Evolutionary conservation across 805 yeast genomes (phyloP).

Genomic region (Maudiozyma pseudohumilis): DNA sequence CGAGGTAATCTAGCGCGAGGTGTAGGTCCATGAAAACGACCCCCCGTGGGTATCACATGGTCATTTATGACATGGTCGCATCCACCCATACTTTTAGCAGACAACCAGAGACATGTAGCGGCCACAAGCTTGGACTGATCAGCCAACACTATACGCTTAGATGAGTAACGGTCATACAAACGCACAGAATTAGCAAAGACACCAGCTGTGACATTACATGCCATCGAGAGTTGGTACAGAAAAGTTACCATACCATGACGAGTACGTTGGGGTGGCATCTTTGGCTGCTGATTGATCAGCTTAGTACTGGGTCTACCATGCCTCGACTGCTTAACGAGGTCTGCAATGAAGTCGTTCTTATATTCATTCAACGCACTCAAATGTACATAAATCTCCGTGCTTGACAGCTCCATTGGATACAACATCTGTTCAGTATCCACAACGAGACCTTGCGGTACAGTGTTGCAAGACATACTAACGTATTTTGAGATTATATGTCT

Average conservation of each 20-base stretch:
- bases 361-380: slow-evolving; percentile 39
- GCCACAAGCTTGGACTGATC: slow-evolving; percentile 86
- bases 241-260: slow-evolving; percentile 73
- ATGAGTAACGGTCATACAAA: slow-evolving; percentile 83
- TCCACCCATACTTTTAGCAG: slow-evolving; percentile 72
- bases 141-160: slow-evolving; percentile 70
- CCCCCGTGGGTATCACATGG: slow-evolving; percentile 41
- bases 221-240: slow-evolving; percentile 55
- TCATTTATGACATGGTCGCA: slow-evolving; percentile 55
- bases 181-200: slow-evolving; percentile 58
- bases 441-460: slow-evolving; percentile 21
- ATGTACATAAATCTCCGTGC: slow-evolving; percentile 41
- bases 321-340: slow-evolving; percentile 29
- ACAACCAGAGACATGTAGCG: slow-evolving; percentile 86
- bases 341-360: slow-evolving; percentile 38
- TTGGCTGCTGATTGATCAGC: slow-evolving; percentile 81
- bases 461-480: neutral
- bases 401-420: slow-evolving; percentile 42
- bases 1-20: slow-evolving; percentile 68
- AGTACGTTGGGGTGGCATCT: slow-evolving; percentile 54
- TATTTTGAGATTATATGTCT: too few relatives aligned
- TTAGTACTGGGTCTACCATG: slow-evolving; percentile 43
- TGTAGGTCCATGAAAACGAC: slow-evolving; percentile 57
- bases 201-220: slow-evolving; percentile 58
- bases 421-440: slow-evolving; percentile 37